A percentile compares a stretch with the other conserved stretches of the same genome.
Evolutionary conservation across 2,329 filamentous ascomycete genomes (phyloP).

Genomic region (Aspergillus pseudoterreus): DNA sequence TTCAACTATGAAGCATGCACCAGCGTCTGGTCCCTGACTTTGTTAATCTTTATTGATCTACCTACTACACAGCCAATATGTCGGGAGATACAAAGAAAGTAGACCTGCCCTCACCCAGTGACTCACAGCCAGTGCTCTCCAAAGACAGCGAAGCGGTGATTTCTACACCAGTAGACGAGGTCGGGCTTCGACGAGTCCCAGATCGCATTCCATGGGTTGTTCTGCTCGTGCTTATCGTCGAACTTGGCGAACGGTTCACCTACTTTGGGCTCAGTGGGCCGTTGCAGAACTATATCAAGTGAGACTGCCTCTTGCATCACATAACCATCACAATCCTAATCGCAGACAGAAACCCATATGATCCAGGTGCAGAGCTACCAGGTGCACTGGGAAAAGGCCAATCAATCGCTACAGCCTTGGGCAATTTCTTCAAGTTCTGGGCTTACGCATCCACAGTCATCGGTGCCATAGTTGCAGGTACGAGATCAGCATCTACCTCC

Average conservation of each 20-base stretch:
- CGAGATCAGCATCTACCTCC: not conserved
- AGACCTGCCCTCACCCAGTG: not conserved
- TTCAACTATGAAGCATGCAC: too few species aligned
- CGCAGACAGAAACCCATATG: conserved; percentile 10
- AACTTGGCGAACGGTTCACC: conserved; percentile 27
- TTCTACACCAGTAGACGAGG: not conserved
- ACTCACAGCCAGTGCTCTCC: not conserved
- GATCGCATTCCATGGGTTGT: conserved; percentile 26
- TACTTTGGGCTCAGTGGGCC: conserved; percentile 30
- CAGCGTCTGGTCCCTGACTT: too few species aligned
- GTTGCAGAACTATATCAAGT: conserved; percentile 32
- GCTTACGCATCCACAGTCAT: conserved; percentile 45
- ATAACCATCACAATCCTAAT: not conserved
- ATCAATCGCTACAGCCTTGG: conserved; percentile 10
- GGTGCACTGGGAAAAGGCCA: conserved; percentile 12
- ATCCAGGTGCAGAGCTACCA: conserved; percentile 9
- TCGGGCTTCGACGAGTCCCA: conserved; percentile 21
- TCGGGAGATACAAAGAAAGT: too few species aligned
- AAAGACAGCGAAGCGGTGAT: not conserved
- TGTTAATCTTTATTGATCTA: too few species aligned
- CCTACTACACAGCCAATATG: too few species aligned
- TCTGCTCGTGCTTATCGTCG: conserved; percentile 25
- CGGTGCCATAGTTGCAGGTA: conserved; percentile 44
- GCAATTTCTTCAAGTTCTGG: conserved; percentile 38
- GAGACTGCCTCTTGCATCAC: not conserved